phyloP scores from a whole-genome alignment of 805 yeast species.

The Monosporozyma siamensis region DNA sequence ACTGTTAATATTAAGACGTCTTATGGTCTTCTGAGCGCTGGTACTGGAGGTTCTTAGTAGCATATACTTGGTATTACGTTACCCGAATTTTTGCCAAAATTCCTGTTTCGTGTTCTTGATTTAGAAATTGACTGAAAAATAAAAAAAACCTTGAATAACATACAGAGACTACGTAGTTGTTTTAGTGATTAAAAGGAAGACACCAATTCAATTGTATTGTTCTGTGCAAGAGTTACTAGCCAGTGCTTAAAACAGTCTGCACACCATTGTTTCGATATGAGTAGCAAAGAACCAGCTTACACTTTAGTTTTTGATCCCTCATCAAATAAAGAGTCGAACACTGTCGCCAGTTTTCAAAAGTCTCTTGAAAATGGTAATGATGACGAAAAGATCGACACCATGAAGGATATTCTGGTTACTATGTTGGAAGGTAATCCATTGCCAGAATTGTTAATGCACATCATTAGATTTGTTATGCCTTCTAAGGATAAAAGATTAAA shows the following conservation, averaged over 20 bases:
- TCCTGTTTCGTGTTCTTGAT: conserved; percentile 1
- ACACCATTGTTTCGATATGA: conserved; percentile 1
- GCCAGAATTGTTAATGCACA: conserved; percentile 92
- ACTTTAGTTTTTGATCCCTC: conserved; percentile 74
- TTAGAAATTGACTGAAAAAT: not conserved
- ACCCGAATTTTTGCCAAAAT: not conserved
- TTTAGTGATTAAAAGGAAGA: too few species aligned
- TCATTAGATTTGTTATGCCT: conserved; percentile 96
- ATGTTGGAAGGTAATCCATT: conserved; percentile 89
- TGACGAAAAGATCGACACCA: conserved; percentile 76
- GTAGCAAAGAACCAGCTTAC: conserved; percentile 41
- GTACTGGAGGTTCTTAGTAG: too few species aligned
- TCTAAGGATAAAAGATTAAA: conserved; percentile 83
- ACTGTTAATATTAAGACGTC: too few species aligned
- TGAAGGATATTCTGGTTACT: conserved; percentile 76
- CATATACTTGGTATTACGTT: too few species aligned
- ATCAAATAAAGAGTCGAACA: conserved; percentile 47
- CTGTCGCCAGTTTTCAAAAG: conserved; percentile 63
- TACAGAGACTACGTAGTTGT: not conserved
- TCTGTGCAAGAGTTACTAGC: not conserved
- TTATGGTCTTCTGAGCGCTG: too few species aligned
- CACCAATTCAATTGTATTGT: not conserved
- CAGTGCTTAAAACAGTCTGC: not conserved
- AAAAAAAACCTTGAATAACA: not conserved
- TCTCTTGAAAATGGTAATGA: conserved; percentile 84